These are phyloP conservation scores for Amoebophrya sp. DNA, from an alignment of 169 alveolate genomes.

Conservation along the genomic window DNA sequence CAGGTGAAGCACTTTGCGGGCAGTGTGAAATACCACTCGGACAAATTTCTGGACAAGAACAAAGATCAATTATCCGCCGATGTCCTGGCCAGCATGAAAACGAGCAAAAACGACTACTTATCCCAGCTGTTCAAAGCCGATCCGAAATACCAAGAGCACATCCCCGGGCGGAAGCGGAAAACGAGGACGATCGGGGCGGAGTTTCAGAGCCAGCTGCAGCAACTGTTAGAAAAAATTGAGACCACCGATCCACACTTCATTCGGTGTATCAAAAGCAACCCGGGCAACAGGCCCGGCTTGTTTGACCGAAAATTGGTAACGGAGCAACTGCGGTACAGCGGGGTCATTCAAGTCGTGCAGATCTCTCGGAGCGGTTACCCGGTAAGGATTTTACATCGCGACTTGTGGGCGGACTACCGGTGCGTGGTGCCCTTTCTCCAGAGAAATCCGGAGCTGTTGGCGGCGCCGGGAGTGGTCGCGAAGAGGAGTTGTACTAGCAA, in stretches of 20 bases:
- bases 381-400: slow-evolving; percentile 76
- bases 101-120: not conserved
- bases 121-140: not conserved
- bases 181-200: not conserved
- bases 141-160: not conserved
- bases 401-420: slow-evolving; percentile 67
- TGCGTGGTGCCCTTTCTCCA: slow-evolving; percentile 55
- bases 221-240: slow-evolving; percentile 70
- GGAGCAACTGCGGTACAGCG: slow-evolving; percentile 58
- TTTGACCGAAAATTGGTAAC: slow-evolving; percentile 68
- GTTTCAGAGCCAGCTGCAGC: slow-evolving; percentile 78
- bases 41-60: slow-evolving; percentile 87
- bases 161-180: not conserved
- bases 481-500: too few species aligned
- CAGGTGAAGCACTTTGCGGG: slow-evolving; percentile 91
- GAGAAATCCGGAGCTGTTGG: too few species aligned
- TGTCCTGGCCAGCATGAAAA: slow-evolving; percentile 34
- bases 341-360: slow-evolving; percentile 78
- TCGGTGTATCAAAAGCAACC: slow-evolving; percentile 85
- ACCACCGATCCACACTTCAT: slow-evolving; percentile 78
- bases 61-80: slow-evolving; percentile 76
- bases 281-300: slow-evolving; percentile 57
- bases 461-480: too few species aligned
- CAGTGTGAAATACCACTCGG: slow-evolving; percentile 75
- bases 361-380: slow-evolving; percentile 90